Base-by-base conservation (phyloP, 805 yeast species). In the Saccharomycopsis babjevae region DNA sequence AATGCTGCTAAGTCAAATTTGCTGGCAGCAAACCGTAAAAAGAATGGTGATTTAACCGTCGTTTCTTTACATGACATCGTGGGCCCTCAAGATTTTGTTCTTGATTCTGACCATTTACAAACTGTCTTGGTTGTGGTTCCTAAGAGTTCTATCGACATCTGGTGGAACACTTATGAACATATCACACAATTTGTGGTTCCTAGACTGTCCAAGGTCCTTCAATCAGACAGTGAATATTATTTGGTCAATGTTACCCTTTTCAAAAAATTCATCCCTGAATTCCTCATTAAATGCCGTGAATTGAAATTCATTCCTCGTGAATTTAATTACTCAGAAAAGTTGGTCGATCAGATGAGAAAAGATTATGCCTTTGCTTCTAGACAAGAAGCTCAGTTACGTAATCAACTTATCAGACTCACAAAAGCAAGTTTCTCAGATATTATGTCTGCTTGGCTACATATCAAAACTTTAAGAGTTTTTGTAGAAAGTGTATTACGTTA, bases 401-500 rank as follows among this genome's bases (percentile, higher is more conserved):
- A 84, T 64, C 97, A 94, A 68, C 78, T 90, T 65, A 82, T 86
- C 59, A 85, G 97, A 70, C 79, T 94, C 64, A 85, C 96, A 1
- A 84, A 84, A 68, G 85, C 97, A 25, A 96, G 98, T n/a, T 94
- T 87, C 72, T 79, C 88, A 28, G 98, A 94, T 69, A 83, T 92
- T 58, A 78, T 88, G 64, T 79, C 89, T 67, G 83, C 87, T 66
- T 91, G 97, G 97, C 79, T 89, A 70, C 99, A 94, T 73, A 82
- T 94, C 67, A 91, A 91, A 74, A 83, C 89, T 3, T 79, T 94
- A 59, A 84, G 97, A 67, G 80, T 89, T 20, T 94, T 88, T 73
- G 97, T 93, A 43, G 99, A 94, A 76, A 82, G 91, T 57, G 97
- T 94, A 16, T 80, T 94, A 72, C 85, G 99, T 74, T 94, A 94